Percentiles rank a stretch among this genome's conserved stretches.
Conservation (phyloP, 257 asterid species). For the Phtheirospermum japonicum region DNA sequence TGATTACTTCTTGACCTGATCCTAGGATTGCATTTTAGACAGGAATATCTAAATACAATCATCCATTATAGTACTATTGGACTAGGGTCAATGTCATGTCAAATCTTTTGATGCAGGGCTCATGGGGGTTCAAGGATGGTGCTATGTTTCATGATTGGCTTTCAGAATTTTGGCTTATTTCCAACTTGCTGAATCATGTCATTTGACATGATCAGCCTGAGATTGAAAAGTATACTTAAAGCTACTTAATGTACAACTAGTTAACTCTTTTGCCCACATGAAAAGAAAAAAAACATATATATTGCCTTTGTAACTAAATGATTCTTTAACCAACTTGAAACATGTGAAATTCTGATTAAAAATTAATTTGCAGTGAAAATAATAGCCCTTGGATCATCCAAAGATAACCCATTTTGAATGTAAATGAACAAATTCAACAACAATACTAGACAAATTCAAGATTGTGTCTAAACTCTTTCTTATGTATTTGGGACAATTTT, state of each 20-base stretch:
- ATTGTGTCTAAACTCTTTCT: conserved; percentile 34
- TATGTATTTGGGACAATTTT: conserved; percentile 28
- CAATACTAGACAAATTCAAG: conserved; percentile 29
- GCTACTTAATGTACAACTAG: too few relatives aligned
- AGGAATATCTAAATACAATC: conserved; percentile 18
- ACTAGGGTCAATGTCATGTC: conserved; percentile 16
- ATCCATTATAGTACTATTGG: conserved; percentile 1
- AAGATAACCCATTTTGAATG: conserved; percentile 5
- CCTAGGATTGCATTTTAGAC: conserved; percentile 16
- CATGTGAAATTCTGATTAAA: too few relatives aligned
- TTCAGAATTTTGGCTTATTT: not conserved
- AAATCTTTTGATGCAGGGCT: conserved; percentile 18
- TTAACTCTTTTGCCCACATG: too few relatives aligned
- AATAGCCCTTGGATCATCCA: conserved; percentile 6
- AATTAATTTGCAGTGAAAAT: too few relatives aligned
- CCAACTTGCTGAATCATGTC: too few relatives aligned
- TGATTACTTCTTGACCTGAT: conserved; percentile 15
- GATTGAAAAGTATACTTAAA: too few relatives aligned
- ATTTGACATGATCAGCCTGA: too few relatives aligned
- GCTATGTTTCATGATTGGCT: not conserved
- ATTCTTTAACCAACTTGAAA: too few relatives aligned
- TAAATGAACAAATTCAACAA: conserved; percentile 15
- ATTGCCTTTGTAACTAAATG: too few relatives aligned
- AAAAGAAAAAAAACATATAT: too few relatives aligned
- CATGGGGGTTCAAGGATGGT: not conserved